Conservation (phyloP, 805 yeast species). For the Myxozyma geophila region DNA sequence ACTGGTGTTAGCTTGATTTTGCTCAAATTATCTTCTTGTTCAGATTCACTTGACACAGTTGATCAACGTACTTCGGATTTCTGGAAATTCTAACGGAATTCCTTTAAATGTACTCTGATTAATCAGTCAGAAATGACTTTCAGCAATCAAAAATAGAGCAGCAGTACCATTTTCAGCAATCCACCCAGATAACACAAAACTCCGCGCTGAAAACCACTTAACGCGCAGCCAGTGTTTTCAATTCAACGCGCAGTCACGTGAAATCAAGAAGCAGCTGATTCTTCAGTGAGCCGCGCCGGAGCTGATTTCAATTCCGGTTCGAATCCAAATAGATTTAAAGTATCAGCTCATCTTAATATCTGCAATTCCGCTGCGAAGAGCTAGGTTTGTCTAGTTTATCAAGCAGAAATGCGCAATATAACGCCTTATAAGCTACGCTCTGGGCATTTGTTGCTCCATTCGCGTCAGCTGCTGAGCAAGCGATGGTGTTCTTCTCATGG, state of each 20-base stretch:
- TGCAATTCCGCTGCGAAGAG: no score
- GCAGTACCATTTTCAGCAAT: background rate
- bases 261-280: background rate
- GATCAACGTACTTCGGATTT: slow-evolving; percentile 48
- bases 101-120: slow-evolving; percentile 49
- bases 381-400: no score
- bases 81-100: slow-evolving; percentile 54
- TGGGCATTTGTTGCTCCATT: background rate
- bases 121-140: background rate
- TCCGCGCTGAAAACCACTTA: background rate
- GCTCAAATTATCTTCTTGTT: no score
- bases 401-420: background rate
- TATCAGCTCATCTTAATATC: background rate
- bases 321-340: background rate
- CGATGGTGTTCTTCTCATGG: slow-evolving; percentile 15
- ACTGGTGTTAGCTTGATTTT: no score
- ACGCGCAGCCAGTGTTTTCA: background rate
- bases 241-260: slow-evolving; percentile 9
- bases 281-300: background rate
- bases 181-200: no score
- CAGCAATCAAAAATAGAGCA: background rate
- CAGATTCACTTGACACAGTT: background rate
- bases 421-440: background rate
- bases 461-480: background rate
- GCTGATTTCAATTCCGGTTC: background rate